Conservation (phyloP, 1,284 basidiomycete genomes). For the Austropuccinia psidii region DNA sequence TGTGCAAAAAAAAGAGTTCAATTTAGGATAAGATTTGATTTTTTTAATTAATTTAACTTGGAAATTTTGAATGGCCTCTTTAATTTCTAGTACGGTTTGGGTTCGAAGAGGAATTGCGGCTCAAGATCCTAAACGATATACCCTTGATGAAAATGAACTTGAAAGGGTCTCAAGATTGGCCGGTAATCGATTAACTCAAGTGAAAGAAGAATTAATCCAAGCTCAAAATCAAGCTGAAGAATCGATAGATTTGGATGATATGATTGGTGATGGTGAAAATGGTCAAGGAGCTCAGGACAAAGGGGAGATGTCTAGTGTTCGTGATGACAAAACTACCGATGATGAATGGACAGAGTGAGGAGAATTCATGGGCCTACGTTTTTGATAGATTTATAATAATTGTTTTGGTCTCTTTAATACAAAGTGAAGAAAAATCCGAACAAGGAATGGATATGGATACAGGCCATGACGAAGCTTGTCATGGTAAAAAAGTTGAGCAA, state of each 20-base stretch:
- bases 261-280: constrained; percentile 40
- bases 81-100: constrained; percentile 60
- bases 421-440: constrained; percentile 49
- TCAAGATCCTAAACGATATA: constrained; percentile 74
- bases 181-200: constrained; percentile 78
- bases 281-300: constrained; percentile 41
- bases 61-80: constrained; percentile 38
- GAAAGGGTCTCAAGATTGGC: constrained; percentile 82
- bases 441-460: constrained; percentile 51
- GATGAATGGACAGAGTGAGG: constrained; percentile 39
- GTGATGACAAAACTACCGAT: constrained; percentile 33
- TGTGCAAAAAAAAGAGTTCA: too few species aligned
- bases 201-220: constrained; percentile 67
- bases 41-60: background rate
- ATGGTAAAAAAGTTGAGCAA: constrained; percentile 48
- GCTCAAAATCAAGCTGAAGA: constrained; percentile 41
- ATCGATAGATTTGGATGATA: constrained; percentile 40
- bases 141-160: constrained; percentile 82
- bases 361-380: constrained; percentile 16
- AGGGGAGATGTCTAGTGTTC: too few species aligned
- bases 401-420: constrained; percentile 42
- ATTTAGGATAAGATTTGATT: background rate
- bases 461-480: constrained; percentile 52
- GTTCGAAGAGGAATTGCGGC: constrained; percentile 71
- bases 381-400: too few species aligned